Base-by-base conservation (phyloP, 2,329 filamentous ascomycete genomes). In the Incumbomyces delicatus region DNA sequence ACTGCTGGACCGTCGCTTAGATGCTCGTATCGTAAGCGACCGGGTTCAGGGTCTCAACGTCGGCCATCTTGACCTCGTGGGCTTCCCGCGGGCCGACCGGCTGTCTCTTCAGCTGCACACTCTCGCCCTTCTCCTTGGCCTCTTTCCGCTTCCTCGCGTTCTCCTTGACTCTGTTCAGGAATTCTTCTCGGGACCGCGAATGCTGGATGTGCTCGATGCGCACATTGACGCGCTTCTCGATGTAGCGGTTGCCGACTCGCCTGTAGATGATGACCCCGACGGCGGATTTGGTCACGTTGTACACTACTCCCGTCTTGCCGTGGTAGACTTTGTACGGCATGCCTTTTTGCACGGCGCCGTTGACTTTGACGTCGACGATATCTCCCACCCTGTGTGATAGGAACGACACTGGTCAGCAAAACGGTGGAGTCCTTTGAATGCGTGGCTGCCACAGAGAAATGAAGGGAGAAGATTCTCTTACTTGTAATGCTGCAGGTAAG, bases 221-320 rank as follows among this genome's bases (percentile, higher is more conserved):
- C 76, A 98, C 79, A 83, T 95, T 96, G 78, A 98, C 83, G 72
- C 92, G 90, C 88, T 98, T 98, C 86, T 98, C 92, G 71, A 98
- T 80, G 83, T 95, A 98, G 67, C 90, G 86, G 84, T 96, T 92
- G 76, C 89, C 88, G 71, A 98, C 92, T 74, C 94, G 87, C 83
- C 95, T 95, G 85, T 94, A 90, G 76, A 98, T 86, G 76, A 98
- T 95, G 73, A 98, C 85, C 66, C 92, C 92, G 69, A 98, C 88
- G 59, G 92, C 86, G 64, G 81, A 85, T 83, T 95, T 95, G 75
- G 90, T 92, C 65, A 98, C 92, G 80, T 98, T 98, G 86, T 94
- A 95, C 75, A 95, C 76, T 65, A 95, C 86, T 69, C 88, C 88
- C 57, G 89, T 95, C 86, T 96, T 96, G 68, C 90, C 92, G 81